Conservation (phyloP, 2,329 filamentous ascomycete genomes). For the Fusarium proliferatum region DNA sequence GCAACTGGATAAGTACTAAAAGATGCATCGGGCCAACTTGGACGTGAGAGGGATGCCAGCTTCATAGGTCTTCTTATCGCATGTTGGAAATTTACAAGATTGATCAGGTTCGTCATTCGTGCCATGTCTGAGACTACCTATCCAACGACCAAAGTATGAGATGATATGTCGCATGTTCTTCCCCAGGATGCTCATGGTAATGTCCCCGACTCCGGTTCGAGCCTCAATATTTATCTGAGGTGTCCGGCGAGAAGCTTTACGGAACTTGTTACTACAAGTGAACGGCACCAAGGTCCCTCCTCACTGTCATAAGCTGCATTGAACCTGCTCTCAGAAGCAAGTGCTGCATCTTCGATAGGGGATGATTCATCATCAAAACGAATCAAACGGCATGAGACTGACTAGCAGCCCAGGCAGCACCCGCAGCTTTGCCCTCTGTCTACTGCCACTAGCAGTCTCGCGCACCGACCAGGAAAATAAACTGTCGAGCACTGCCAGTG, state of each 20-base stretch:
- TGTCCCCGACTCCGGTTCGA: not conserved
- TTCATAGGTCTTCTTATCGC: not conserved
- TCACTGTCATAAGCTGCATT: accelerated
- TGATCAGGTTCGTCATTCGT: not conserved
- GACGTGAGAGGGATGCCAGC: too few relatives aligned
- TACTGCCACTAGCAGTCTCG: too few relatives aligned
- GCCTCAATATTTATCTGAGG: accelerated
- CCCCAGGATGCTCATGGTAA: accelerated
- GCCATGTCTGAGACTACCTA: not conserved
- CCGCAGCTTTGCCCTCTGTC: accelerated
- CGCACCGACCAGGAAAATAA: accelerated
- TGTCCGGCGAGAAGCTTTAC: not conserved
- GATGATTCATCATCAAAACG: not conserved
- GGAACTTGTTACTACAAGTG: too few relatives aligned
- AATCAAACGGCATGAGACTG: not conserved
- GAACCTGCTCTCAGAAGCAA: not conserved
- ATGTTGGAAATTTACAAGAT: not conserved
- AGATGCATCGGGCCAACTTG: accelerated
- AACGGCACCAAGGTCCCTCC: accelerated
- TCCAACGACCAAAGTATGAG: accelerated
- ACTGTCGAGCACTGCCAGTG: not conserved
- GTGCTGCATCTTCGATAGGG: not conserved
- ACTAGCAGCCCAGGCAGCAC: not conserved
- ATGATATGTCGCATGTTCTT: not conserved
- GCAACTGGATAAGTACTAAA: not conserved